These are phyloP conservation scores for Quambalaria eucalypti DNA, from an alignment of 1,284 basidiomycete species.

Conservation along the genomic window DNA sequence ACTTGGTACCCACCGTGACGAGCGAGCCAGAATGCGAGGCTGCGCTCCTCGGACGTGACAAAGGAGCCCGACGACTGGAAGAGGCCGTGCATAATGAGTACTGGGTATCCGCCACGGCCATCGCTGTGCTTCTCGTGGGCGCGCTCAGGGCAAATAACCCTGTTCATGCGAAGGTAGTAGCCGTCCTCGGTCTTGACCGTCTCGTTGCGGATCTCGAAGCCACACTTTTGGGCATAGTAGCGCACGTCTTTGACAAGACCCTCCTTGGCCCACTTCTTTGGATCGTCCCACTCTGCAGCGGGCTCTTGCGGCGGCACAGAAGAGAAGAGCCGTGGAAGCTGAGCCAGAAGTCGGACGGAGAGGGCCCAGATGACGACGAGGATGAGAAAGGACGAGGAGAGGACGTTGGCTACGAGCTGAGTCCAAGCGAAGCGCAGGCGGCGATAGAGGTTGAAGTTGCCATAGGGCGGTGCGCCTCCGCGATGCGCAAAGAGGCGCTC, in stretches of 20 bases:
- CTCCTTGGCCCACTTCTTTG: constrained; percentile 50
- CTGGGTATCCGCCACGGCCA: constrained; percentile 54
- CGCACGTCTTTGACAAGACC: constrained; percentile 54
- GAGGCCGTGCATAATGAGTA: constrained; percentile 58
- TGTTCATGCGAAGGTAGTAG: constrained; percentile 54
- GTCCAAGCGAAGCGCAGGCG: constrained; percentile 46
- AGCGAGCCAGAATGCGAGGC: constrained; percentile 58
- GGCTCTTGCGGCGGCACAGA: constrained; percentile 9
- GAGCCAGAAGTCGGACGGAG: constrained; percentile 18
- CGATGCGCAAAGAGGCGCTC: constrained; percentile 20
- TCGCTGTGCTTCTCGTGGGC: constrained; percentile 45
- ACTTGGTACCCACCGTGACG: constrained; percentile 55
- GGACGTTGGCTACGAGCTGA: constrained; percentile 51
- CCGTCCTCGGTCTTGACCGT: constrained; percentile 57
- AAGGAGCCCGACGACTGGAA: constrained; percentile 60
- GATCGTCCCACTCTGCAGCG: constrained; percentile 52
- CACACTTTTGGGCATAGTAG: constrained; percentile 55
- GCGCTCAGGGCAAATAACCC: constrained; percentile 53
- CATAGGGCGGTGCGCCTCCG: constrained; percentile 30
- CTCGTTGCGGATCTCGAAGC: constrained; percentile 57
- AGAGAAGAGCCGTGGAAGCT: constrained; percentile 16
- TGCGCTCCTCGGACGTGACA: constrained; percentile 58
- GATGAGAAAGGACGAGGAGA: constrained; percentile 54
- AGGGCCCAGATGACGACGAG: constrained; percentile 49
- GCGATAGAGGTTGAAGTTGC: constrained; percentile 25